Evolutionary conservation across 768 basidiomycete species (phyloP).

Genomic region (Agaricus bisporus): DNA sequence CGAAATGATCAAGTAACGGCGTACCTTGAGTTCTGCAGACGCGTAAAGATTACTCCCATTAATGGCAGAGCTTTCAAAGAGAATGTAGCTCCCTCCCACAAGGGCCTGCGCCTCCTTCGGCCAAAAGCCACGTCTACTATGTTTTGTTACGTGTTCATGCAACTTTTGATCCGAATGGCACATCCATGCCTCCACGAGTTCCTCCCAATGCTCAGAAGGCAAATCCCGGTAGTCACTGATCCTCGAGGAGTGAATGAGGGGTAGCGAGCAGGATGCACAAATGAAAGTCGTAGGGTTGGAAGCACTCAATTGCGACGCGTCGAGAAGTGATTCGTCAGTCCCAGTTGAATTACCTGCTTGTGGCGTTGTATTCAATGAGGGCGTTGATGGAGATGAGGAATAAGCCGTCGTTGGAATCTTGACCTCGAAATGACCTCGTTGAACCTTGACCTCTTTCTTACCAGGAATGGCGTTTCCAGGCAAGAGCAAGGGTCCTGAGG

Average conservation of each 20-base stretch:
- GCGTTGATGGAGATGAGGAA: background rate
- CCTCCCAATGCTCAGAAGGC: conserved; percentile 96
- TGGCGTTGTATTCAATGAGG: conserved; percentile 11
- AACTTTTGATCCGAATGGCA: conserved; percentile 89
- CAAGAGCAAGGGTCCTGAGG: conserved; percentile 51
- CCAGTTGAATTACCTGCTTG: conserved; percentile 14
- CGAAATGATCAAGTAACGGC: conserved; percentile 24
- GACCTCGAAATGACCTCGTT: conserved; percentile 63
- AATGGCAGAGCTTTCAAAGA: conserved; percentile 63
- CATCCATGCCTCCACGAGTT: conserved; percentile 97
- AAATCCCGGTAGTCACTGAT: conserved; percentile 68
- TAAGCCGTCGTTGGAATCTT: conserved; percentile 43
- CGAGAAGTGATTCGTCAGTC: conserved; percentile 42
- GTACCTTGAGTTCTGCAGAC: conserved; percentile 45
- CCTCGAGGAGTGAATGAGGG: conserved; percentile 54
- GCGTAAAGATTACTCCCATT: conserved; percentile 46
- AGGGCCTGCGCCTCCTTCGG: conserved; percentile 66
- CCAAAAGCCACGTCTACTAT: conserved; percentile 68
- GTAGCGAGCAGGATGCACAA: conserved; percentile 76
- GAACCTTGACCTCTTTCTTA: conserved; percentile 49
- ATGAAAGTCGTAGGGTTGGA: conserved; percentile 60
- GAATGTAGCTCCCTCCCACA: conserved; percentile 85
- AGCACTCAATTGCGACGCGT: conserved; percentile 57
- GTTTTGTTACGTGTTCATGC: conserved; percentile 58
- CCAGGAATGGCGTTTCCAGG: conserved; percentile 56